Evolutionary conservation across 208 protist species (phyloP).

Genomic region (Trypanosoma theileri): DNA sequence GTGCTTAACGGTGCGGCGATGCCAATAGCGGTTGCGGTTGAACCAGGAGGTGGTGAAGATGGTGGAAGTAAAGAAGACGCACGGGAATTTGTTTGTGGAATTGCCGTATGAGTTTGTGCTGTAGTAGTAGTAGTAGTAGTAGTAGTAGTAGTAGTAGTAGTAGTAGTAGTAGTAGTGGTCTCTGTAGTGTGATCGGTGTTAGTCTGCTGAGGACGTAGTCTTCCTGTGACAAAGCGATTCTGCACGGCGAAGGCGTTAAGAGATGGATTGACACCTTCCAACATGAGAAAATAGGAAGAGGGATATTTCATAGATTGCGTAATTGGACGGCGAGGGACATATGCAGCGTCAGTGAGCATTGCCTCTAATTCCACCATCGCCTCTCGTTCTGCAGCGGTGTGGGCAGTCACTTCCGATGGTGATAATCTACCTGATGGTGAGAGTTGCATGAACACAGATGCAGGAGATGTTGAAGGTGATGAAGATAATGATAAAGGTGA

Average conservation of each 20-base stretch:
- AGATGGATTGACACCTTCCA: slow-evolving; percentile 29
- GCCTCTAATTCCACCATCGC: slow-evolving; percentile 27
- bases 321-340: slow-evolving; percentile 28
- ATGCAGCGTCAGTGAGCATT: slow-evolving; percentile 17
- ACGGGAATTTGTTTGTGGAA: too few relatives aligned
- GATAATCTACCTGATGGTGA: slow-evolving; percentile 2
- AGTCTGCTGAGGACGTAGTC: neutral
- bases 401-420: neutral
- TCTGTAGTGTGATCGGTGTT: neutral
- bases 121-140: neutral
- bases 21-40: too few relatives aligned
- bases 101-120: too few relatives aligned
- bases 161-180: neutral
- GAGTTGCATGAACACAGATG: neutral
- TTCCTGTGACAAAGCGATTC: slow-evolving; percentile 23
- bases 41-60: too few relatives aligned
- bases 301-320: slow-evolving; percentile 32
- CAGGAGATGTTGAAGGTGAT: too few relatives aligned
- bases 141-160: neutral
- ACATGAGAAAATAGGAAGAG: slow-evolving; percentile 37
- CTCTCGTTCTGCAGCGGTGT: slow-evolving; percentile 23
- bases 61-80: too few relatives aligned
- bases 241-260: slow-evolving; percentile 21
- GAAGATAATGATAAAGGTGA: too few relatives aligned
- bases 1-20: too few relatives aligned